These are phyloP conservation scores for Pichia sp. DNA, from an alignment of 1,139 yeast genomes.

Conservation along the genomic window DNA sequence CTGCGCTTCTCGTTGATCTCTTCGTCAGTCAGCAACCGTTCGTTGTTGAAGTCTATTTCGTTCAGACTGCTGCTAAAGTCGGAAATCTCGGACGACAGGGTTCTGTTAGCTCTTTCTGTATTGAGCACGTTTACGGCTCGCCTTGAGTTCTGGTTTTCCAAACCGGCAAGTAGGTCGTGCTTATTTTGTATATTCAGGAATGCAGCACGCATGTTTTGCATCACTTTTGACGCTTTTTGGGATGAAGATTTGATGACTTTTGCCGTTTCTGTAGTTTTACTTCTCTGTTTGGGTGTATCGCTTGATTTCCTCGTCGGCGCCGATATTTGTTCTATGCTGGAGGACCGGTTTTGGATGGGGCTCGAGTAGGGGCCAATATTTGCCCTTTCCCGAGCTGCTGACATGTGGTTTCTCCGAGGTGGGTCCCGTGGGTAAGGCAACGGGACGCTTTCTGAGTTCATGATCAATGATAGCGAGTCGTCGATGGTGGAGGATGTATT, in stretches of 20 bases:
- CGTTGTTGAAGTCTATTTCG: neutral
- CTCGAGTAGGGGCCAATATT: neutral
- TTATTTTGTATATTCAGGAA: neutral
- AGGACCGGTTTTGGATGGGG: neutral
- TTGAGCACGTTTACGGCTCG: neutral
- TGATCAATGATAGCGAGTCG: neutral
- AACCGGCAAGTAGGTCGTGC: neutral
- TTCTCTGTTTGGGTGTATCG: neutral
- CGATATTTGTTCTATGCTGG: neutral
- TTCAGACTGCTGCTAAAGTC: conserved; percentile 7
- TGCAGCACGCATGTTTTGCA: neutral
- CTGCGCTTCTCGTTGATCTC: neutral
- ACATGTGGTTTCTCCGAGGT: neutral
- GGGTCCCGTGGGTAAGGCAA: neutral
- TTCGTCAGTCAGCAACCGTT: neutral
- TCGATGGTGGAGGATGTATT: neutral
- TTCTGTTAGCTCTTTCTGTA: neutral
- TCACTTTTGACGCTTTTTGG: neutral
- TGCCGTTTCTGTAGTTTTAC: neutral
- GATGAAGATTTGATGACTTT: neutral
- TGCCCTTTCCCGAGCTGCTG: neutral
- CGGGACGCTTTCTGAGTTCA: neutral
- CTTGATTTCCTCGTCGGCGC: too few relatives aligned
- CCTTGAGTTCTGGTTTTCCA: conserved; percentile 3
- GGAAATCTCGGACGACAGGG: conserved; percentile 1